Evolutionary conservation across 176 grass and related monocot species (phyloP), one percentile per base, ranked within the genome.

Genomic region (Hordeum marinum): DNA sequence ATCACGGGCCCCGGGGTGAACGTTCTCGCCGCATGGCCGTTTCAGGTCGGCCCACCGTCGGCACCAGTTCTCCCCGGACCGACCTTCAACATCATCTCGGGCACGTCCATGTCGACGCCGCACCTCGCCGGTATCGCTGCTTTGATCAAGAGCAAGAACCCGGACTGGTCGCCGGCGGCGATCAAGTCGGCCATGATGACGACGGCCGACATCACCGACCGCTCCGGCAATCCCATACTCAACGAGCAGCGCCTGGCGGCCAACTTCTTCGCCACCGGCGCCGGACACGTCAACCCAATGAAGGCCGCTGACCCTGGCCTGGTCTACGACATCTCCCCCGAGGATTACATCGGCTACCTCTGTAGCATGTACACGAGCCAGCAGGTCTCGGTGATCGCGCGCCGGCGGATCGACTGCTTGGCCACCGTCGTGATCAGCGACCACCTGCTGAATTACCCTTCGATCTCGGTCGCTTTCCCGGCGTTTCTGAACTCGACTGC

Each of bases 181-280:
- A 94, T 97, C 80, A 97, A 97, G 36, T 97, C 94, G 14, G 94
- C 94, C 6, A 76, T 97, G 7, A 85, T 94, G 74, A 97, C 94
- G 15, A 94, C 94, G 3, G 60, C 94, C n/a, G 46, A 88, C 45
- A 34, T 32, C 63, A 66, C 63, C 13, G 63, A 66, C 7, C 63
- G 63, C 29, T 66, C 63, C 4, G 61, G 61, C 5, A 63, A 27
- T 27, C 61, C 24, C 13, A 65, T 65, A 8, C 26, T 65, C 6
- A 27, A 65, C 27, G 63, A 65, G 63, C 63, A 65, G 27, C 12
- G 26, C 4, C 13, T 7, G 63, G 3, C 27, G 13, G 63, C 63
- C 11, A 32, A 32, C 63, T 6, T 65, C 27, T 65, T 32, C 63
- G 63, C 63, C 63, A 32, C 27, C 0, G 27, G 63, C 11, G 24